These are phyloP conservation scores for Cicer pinnatifidum DNA, from an alignment of 306 rosid genomes.

Conservation along the genomic window DNA sequence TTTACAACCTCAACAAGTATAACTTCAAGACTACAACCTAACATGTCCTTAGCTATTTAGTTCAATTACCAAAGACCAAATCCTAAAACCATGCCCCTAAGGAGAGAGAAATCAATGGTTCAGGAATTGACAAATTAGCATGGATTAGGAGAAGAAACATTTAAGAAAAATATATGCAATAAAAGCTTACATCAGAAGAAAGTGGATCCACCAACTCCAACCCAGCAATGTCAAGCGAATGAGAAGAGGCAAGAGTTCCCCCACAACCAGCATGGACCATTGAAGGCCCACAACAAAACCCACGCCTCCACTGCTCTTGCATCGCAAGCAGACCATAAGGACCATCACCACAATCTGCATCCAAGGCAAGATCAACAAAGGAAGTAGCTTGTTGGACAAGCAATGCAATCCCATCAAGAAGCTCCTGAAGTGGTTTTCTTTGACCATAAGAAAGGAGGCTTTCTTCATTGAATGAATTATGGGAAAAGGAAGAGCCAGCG, in stretches of 20 bases:
- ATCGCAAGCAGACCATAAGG: constrained; percentile 96
- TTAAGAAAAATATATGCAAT: constrained; percentile 4
- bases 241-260: constrained; percentile 94
- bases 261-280: constrained; percentile 99
- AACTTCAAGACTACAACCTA: constrained; percentile 32
- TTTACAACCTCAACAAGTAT: constrained; percentile 27
- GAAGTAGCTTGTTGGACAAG: constrained; percentile 97
- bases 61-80: constrained; percentile 24
- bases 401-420: constrained; percentile 85
- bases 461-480: constrained; percentile 82
- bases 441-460: constrained; percentile 86
- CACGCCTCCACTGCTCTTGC: constrained; percentile 98
- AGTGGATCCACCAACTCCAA: constrained; percentile 97
- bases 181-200: constrained; percentile 83
- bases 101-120: constrained; percentile 13
- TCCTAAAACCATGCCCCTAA: constrained; percentile 18
- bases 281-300: constrained; percentile 96
- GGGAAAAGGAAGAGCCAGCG: constrained; percentile 75
- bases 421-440: constrained; percentile 94
- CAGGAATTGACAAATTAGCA: neutral
- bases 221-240: constrained; percentile 97
- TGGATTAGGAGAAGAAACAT: constrained; percentile 29
- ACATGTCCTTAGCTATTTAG: constrained; percentile 32
- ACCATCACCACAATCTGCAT: constrained; percentile 93
- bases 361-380: constrained; percentile 90